Conservation (phyloP, 805 yeast genomes). For the Kazachstania viticola region DNA sequence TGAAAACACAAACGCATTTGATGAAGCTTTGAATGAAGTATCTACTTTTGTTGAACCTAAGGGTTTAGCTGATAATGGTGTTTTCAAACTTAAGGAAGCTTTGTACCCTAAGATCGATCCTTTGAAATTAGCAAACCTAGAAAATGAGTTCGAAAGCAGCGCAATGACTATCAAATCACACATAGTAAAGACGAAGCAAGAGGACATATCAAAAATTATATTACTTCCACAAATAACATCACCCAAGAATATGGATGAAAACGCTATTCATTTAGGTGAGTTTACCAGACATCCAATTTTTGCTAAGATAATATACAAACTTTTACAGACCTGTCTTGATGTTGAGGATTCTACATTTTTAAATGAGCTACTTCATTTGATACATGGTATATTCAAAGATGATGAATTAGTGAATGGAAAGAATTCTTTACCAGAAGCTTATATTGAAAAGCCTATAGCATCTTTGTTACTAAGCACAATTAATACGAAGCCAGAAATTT, state of each 20-base stretch:
- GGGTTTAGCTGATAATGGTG: constrained; percentile 57
- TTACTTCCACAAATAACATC: constrained; percentile 35
- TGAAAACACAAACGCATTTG: constrained; percentile 32
- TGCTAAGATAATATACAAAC: constrained; percentile 45
- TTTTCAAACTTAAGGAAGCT: constrained; percentile 43
- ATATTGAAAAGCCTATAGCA: constrained; percentile 44
- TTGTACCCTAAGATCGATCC: constrained; percentile 45
- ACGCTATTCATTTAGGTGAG: constrained; percentile 34
- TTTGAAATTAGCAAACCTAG: constrained; percentile 34
- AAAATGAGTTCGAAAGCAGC: constrained; percentile 41
- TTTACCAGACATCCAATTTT: constrained; percentile 42
- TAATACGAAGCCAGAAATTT: constrained; percentile 29
- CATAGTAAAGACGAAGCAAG: constrained; percentile 30
- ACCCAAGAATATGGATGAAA: constrained; percentile 15
- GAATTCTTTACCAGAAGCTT: constrained; percentile 32
- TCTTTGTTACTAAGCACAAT: constrained; percentile 42
- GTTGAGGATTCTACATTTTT: constrained; percentile 42
- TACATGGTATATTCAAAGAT: constrained; percentile 53
- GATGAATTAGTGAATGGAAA: constrained; percentile 34
- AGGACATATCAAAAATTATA: constrained; percentile 33
- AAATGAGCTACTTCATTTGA: constrained; percentile 50
- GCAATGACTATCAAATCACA: constrained; percentile 36
- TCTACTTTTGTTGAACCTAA: constrained; percentile 53
- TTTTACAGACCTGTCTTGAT: constrained; percentile 43
- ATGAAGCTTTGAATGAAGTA: constrained; percentile 42